Conservation (phyloP, 2,329 filamentous ascomycete genomes). For the Beauveria varroae region DNA sequence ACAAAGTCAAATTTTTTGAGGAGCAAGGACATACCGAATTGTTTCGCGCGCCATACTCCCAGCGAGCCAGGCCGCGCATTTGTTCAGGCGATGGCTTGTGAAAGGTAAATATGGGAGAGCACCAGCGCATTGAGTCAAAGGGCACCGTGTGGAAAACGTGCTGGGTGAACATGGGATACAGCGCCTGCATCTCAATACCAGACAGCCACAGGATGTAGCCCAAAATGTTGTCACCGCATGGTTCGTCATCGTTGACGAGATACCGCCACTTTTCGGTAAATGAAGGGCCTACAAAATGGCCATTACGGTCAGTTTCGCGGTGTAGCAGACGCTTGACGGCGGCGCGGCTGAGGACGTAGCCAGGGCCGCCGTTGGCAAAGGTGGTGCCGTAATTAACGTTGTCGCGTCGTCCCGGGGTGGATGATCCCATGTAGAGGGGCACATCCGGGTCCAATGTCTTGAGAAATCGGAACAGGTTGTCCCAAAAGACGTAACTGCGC, state of each 20-base stretch:
- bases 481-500: constrained; percentile 14
- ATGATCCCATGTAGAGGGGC: constrained; percentile 7
- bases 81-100: constrained; percentile 12
- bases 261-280: constrained; percentile 11
- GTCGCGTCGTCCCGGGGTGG: constrained; percentile 3
- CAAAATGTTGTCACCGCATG: constrained; percentile 13
- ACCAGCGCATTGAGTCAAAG: constrained; percentile 12
- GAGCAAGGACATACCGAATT: background rate
- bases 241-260: constrained; percentile 6
- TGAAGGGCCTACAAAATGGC: background rate
- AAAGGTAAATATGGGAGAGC: constrained; percentile 13
- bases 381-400: background rate
- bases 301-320: background rate
- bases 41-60: constrained; percentile 11
- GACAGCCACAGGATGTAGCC: constrained; percentile 6
- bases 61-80: constrained; percentile 12
- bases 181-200: constrained; percentile 11
- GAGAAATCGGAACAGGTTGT: constrained; percentile 14
- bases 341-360: constrained; percentile 14
- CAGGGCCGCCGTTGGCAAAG: constrained; percentile 15
- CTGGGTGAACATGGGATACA: constrained; percentile 14
- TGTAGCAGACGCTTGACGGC: constrained; percentile 13
- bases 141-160: constrained; percentile 7
- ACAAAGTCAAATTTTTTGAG: background rate
- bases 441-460: constrained; percentile 10